phyloP scores from a whole-genome alignment of 225 moss, liverwort and hornwort genomes.

The Physcomitrellopsis africana region DNA sequence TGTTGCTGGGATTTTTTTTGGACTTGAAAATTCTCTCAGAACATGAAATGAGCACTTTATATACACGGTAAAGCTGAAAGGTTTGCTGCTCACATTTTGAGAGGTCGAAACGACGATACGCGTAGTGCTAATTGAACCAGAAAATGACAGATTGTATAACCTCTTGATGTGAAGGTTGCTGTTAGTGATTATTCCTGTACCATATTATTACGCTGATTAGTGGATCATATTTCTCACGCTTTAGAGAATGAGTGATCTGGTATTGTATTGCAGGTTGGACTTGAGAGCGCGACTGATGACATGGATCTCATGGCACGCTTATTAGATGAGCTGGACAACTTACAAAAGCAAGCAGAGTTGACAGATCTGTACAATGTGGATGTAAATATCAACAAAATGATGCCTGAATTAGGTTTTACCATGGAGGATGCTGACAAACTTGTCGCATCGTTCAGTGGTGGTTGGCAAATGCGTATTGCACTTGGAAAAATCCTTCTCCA shows the following conservation, averaged over 20 bases:
- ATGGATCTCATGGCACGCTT: constrained; percentile 53
- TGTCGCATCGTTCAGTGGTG: constrained; percentile 55
- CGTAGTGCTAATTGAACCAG: neutral
- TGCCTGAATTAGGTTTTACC: constrained; percentile 55
- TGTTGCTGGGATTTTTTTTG: too few relatives aligned
- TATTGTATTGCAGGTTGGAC: constrained; percentile 33
- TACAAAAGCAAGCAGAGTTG: constrained; percentile 53
- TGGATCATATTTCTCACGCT: neutral
- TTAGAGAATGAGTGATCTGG: neutral
- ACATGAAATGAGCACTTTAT: neutral
- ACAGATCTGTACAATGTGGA: constrained; percentile 51
- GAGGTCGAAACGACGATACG: neutral
- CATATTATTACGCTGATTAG: neutral
- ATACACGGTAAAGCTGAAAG: neutral
- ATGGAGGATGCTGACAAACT: constrained; percentile 47
- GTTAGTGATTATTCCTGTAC: neutral
- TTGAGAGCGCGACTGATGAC: constrained; percentile 53
- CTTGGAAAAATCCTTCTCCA: constrained; percentile 57
- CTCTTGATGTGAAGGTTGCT: neutral
- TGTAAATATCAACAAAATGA: constrained; percentile 55
- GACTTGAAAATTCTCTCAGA: neutral
- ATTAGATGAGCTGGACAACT: constrained; percentile 49
- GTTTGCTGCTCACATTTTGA: neutral
- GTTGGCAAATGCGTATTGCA: constrained; percentile 58
- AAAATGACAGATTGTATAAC: neutral